Evolutionary conservation across 805 yeast species (phyloP).

Genomic region (Pichia eremophila): DNA sequence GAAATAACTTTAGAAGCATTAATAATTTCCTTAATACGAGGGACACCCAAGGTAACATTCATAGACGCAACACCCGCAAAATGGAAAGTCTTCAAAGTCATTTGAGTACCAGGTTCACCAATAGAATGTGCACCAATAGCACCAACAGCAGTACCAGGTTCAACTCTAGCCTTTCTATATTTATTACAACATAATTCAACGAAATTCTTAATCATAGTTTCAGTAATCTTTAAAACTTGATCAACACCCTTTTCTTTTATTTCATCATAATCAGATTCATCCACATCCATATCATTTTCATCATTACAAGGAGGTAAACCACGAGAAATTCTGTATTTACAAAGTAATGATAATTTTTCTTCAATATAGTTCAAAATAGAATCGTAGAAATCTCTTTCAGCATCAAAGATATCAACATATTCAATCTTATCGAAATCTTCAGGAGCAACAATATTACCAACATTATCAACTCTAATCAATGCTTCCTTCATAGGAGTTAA

Average conservation of each 20-base stretch:
- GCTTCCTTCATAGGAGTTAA: conserved; percentile 52
- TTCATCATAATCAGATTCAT: conserved; percentile 6
- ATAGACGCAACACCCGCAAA: conserved; percentile 99
- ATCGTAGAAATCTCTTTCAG: conserved; percentile 75
- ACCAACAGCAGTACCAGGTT: conserved; percentile 99
- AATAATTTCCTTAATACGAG: conserved; percentile 97
- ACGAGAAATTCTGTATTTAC: conserved; percentile 45
- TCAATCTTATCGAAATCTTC: conserved; percentile 44
- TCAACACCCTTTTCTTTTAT: conserved; percentile 38
- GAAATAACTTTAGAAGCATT: conserved; percentile 93
- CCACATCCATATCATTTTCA: conserved; percentile 29
- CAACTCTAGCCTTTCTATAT: conserved; percentile 84
- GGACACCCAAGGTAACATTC: conserved; percentile 98
- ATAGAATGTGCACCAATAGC: conserved; percentile 99
- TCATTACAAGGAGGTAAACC: conserved; percentile 32
- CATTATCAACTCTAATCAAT: conserved; percentile 61
- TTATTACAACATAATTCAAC: conserved; percentile 69
- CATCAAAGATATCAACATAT: conserved; percentile 75
- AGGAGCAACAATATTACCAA: conserved; percentile 43
- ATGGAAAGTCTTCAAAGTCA: conserved; percentile 74
- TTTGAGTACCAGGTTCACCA: conserved; percentile 99
- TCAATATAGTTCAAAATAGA: conserved; percentile 60
- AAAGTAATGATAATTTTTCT: conserved; percentile 48
- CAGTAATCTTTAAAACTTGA: conserved; percentile 62
- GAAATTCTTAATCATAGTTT: conserved; percentile 51